Base-by-base conservation (phyloP, 176 grass and related monocot genomes). In the Avena sativa region DNA sequence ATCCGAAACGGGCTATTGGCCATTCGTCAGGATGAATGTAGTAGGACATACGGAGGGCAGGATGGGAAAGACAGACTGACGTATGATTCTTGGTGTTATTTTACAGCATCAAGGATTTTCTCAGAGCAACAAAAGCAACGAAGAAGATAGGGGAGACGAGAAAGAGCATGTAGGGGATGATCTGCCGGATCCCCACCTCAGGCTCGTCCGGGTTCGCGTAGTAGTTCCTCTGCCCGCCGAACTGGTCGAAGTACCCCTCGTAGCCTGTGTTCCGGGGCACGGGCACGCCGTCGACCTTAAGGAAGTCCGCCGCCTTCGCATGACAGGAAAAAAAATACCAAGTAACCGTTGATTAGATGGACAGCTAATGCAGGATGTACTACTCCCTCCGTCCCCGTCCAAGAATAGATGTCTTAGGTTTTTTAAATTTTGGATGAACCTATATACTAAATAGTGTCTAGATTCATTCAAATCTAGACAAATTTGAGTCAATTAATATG, bases 201-300 rank as follows among this genome's bases (percentile, higher is more conserved):
- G 89, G 76, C 36, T 83, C 86, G 51, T 91, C 90, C 2, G 78
- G 70, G 68, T 66, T 53, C 21, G 82, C 86, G 82, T 92, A 91
- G 86, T 86, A 86, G 34, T 94, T 90, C 79, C 92, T 87, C 9
- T 73, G 82, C 5, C 90, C 87, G 3, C 79, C 76, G 19, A 98
- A 92, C 20, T 94, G 89, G 80, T 93, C 90, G 8, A 98, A 98
- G 84, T 98, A 98, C 3, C 82, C 88, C 71, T 95, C 93, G 73
- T 90, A 98, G 59, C 93, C 96, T 9, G 93, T 98, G 79, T 19
- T 89, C n/a, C 57, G 79, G 12, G 90, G 51, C 67, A 89, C 20
- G 0, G 92, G 79, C 9, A 85, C 40, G 61, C 90, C 86, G 25
- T 81, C 86, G 1, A 92, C 92, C 83, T 98, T 98, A 92, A 98